These are phyloP conservation scores for Pelagomonas calceolata DNA, from an alignment of 108 stramenopile genomes.

Conservation along the genomic window DNA sequence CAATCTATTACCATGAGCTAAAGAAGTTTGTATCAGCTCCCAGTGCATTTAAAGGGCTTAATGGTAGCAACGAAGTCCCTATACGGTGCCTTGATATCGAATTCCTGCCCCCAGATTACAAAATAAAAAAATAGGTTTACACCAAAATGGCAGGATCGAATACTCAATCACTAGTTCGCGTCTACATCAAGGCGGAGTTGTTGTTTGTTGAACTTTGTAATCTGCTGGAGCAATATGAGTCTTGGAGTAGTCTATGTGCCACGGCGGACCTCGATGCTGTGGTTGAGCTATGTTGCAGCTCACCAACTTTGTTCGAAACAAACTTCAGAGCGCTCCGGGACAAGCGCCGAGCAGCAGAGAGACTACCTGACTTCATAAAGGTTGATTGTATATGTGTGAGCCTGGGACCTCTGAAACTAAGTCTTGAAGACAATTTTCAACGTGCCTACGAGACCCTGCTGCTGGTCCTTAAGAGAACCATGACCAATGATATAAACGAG, in stretches of 20 bases:
- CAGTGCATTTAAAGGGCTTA: not conserved
- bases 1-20: conserved; percentile 45
- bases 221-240: conserved; percentile 13
- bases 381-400: conserved; percentile 45
- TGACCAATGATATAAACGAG: conserved; percentile 26
- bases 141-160: conserved; percentile 32
- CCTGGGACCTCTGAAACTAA: conserved; percentile 35
- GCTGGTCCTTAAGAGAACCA: conserved; percentile 26
- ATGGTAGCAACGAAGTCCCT: not conserved
- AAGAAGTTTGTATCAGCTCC: conserved; percentile 44
- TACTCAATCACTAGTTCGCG: conserved; percentile 20
- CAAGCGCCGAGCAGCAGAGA: conserved; percentile 40
- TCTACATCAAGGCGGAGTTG: conserved; percentile 45
- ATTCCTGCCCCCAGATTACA: no score
- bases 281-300: conserved; percentile 19
- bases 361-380: conserved; percentile 32
- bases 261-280: conserved; percentile 32
- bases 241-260: conserved; percentile 29
- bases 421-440: conserved; percentile 38
- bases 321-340: conserved; percentile 35
- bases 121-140: conserved; percentile 19
- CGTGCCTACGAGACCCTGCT: conserved; percentile 39
- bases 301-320: conserved; percentile 17
- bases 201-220: conserved; percentile 30
- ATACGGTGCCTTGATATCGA: no score